Evolutionary conservation across 116 monocot genomes (phyloP).

Genomic region (Papilionanthe hybrid): DNA sequence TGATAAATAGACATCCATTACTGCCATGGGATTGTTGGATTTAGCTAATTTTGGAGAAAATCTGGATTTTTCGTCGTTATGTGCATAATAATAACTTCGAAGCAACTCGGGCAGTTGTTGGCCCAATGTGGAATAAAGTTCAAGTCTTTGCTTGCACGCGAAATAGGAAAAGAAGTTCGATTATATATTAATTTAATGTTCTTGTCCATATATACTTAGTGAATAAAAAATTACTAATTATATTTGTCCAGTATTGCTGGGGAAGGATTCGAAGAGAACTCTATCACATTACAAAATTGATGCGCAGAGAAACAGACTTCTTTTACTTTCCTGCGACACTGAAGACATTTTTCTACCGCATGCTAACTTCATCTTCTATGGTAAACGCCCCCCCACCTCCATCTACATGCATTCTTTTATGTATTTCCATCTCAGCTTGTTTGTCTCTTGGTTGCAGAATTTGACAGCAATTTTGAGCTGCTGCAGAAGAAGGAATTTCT

Average conservation of each 20-base stretch:
- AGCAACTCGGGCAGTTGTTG: no score
- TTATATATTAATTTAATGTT: no score
- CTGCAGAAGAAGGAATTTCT: constrained; percentile 47
- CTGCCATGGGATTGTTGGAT: no score
- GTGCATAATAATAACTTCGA: no score
- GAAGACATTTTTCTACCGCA: constrained; percentile 76
- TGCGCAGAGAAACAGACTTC: constrained; percentile 35
- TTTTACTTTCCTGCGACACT: constrained; percentile 55
- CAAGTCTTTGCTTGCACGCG: no score
- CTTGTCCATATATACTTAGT: no score
- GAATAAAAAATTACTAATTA: no score
- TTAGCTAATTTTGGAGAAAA: no score
- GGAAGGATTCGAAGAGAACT: constrained; percentile 51
- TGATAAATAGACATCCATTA: no score
- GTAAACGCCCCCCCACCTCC: constrained; percentile 9
- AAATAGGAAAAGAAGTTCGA: no score
- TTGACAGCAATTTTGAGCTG: constrained; percentile 45
- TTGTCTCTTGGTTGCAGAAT: constrained; percentile 26
- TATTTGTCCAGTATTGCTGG: constrained; percentile 36
- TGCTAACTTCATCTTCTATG: constrained; percentile 72
- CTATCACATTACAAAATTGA: constrained; percentile 76
- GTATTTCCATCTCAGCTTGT: background rate
- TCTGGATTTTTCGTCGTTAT: no score
- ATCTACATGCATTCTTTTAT: background rate
- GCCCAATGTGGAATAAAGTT: no score